A percentile compares a stretch with the other conserved stretches of the same genome.
Evolutionary conservation across 2,329 filamentous ascomycete species (phyloP).

Genomic region (Clonostachys solani): DNA sequence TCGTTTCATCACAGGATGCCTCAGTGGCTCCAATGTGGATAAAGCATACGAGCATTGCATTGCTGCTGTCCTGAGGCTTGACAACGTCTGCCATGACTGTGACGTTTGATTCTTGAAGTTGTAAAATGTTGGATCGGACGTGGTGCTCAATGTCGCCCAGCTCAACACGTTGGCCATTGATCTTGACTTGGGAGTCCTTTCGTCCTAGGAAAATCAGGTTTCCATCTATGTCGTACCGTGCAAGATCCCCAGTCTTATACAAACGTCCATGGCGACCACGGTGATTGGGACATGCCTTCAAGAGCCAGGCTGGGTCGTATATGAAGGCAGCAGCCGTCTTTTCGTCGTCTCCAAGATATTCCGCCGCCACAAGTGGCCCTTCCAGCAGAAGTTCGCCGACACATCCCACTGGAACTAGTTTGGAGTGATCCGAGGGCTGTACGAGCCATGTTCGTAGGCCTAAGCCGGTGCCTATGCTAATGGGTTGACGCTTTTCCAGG

Average conservation of each 20-base stretch:
- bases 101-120: too few relatives aligned
- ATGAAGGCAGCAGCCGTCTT: conserved; percentile 4
- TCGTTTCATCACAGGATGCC: too few relatives aligned
- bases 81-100: too few relatives aligned
- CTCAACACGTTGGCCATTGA: conserved; percentile 55
- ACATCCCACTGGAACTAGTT: neutral
- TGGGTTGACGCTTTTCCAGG: too few relatives aligned
- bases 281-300: neutral
- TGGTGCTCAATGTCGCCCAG: conserved; percentile 23
- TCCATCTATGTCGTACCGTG: conserved; percentile 19
- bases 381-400: conserved; percentile 39
- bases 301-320: conserved; percentile 1
- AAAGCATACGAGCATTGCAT: too few relatives aligned
- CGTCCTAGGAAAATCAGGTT: conserved; percentile 38
- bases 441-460: conserved; percentile 13
- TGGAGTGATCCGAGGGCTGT: conserved; percentile 4
- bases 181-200: conserved; percentile 17
- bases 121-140: neutral
- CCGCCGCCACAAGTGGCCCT: conserved; percentile 46
- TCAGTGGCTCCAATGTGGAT: too few relatives aligned
- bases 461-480: conserved; percentile 1
- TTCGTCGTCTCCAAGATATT: conserved; percentile 4
- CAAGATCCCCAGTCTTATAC: conserved; percentile 9
- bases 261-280: conserved; percentile 2
- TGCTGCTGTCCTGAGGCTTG: too few relatives aligned